Evolutionary conservation across 495 filamentous ascomycete species (phyloP).

Genomic region (Penicillium desertorum): DNA sequence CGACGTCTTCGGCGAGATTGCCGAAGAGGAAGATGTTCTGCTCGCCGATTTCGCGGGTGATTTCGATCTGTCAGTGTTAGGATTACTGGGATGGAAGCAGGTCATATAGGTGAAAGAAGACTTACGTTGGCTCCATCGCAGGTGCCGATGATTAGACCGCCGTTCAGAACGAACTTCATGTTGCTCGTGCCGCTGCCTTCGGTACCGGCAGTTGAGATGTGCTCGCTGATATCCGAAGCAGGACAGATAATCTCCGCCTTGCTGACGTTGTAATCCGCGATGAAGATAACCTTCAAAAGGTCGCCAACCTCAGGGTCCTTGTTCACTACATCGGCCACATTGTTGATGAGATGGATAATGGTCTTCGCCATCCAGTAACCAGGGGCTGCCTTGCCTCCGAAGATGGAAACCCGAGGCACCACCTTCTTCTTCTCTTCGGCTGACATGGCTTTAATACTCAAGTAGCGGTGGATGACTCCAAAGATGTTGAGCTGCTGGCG

Average conservation of each 20-base stretch:
- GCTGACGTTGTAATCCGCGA: constrained; percentile 98
- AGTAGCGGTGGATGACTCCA: constrained; percentile 92
- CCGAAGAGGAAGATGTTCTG: constrained; percentile 98
- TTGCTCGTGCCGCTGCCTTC: constrained; percentile 73
- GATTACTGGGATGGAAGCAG: neutral
- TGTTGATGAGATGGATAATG: constrained; percentile 94
- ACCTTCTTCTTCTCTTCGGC: constrained; percentile 85
- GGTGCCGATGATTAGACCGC: constrained; percentile 94
- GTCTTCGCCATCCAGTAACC: constrained; percentile 99
- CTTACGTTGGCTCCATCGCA: constrained; percentile 96
- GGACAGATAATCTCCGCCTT: constrained; percentile 97
- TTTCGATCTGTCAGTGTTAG: constrained; percentile 70
- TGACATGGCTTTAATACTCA: constrained; percentile 80
- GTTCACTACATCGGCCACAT: constrained; percentile 88
- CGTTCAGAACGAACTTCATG: constrained; percentile 99
- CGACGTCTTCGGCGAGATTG: constrained; percentile 93
- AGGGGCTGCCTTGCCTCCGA: constrained; percentile 95
- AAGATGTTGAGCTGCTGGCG: constrained; percentile 99
- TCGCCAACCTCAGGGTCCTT: constrained; percentile 89
- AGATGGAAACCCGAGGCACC: constrained; percentile 90
- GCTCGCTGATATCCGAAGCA: constrained; percentile 94
- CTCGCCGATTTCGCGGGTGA: constrained; percentile 94
- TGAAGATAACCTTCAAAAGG: constrained; percentile 91
- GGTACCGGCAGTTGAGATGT: constrained; percentile 97
- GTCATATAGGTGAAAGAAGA: constrained; percentile 15